A percentile compares a stretch with the other conserved stretches of the same genome.
Conservation (phyloP, 208 protist species). For the Acanthamoeba royreba region DNA sequence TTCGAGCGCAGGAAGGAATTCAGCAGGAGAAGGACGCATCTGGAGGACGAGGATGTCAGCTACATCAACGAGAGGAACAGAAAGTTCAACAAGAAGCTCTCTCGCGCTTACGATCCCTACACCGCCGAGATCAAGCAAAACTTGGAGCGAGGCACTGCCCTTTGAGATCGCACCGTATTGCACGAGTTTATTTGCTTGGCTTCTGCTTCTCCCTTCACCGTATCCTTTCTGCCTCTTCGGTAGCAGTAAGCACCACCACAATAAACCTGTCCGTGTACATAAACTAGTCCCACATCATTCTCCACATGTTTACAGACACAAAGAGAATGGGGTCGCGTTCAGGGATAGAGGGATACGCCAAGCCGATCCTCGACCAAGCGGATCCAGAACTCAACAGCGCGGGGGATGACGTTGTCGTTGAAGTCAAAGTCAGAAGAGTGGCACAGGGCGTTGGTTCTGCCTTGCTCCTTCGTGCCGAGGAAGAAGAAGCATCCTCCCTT, state of each 20-base stretch:
- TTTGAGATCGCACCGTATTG: slow-evolving; percentile 10
- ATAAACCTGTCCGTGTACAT: too few species aligned
- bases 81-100: slow-evolving; percentile 75
- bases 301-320: too few species aligned
- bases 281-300: too few species aligned
- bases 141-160: slow-evolving; percentile 76
- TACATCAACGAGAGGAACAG: slow-evolving; percentile 80
- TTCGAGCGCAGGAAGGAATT: slow-evolving; percentile 18
- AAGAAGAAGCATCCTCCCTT: slow-evolving; percentile 63
- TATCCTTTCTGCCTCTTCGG: too few species aligned
- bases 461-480: slow-evolving; percentile 45
- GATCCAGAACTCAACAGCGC: slow-evolving; percentile 46
- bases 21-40: slow-evolving; percentile 45
- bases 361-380: slow-evolving; percentile 58
- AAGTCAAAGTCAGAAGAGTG: slow-evolving; percentile 59
- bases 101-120: slow-evolving; percentile 68
- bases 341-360: slow-evolving; percentile 32
- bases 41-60: slow-evolving; percentile 72
- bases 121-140: slow-evolving; percentile 77
- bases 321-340: too few species aligned
- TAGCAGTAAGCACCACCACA: too few species aligned
- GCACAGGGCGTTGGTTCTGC: slow-evolving; percentile 26
- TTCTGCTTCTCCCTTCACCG: neutral
- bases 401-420: slow-evolving; percentile 56
- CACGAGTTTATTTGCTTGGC: neutral